Evolutionary conservation across 495 filamentous ascomycete species (phyloP), one percentile per base, ranked within the genome.

Genomic region (Penicillium bovifimosum): DNA sequence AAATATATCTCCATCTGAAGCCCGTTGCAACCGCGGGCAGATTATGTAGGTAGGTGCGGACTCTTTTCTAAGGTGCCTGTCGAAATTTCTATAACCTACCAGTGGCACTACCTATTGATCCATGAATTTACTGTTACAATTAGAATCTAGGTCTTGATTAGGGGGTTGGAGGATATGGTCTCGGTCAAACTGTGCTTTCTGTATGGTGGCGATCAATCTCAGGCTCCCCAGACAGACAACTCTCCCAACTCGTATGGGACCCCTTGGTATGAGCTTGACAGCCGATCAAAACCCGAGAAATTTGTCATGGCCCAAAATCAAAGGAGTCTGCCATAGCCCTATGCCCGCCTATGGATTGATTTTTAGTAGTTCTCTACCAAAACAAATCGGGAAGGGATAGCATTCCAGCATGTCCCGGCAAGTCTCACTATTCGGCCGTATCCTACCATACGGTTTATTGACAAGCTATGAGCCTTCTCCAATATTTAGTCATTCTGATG

Each of bases 351-450:
- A 61, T 33, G 41, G 44, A 46, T 50, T 53, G 47, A 28, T 53
- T 40, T 31, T 11, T 5, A n/a, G n/a, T n/a, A n/a, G n/a, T n/a
- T n/a, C n/a, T n/a, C n/a, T n/a, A 33, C 35, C 53, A 31, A 56
- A 56, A 56, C 52, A 61, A 29, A 24, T 39, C 47, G 58, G 53
- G 56, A 62, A 64, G 62, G 62, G 62, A 62, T 64, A 33, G 28
- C 62, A 64, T 64, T 61, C 61, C 41, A 48, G 8, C 14, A 51
- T 33, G 36, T 50, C 50, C 46, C 16, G 24, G n/a, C 14, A 24
- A 47, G 29, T 50, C 18, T 9, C 51, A 28, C 39, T 18, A 47
- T 42, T 36, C 45, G 33, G 41, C 8, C 34, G 45, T 35, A 13
- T 27, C 13, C 24, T 13, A 34, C 53, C 24, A 16, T 24, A 47